phyloP scores from a whole-genome alignment of 345 rosid genomes.

The Viola odorata region DNA sequence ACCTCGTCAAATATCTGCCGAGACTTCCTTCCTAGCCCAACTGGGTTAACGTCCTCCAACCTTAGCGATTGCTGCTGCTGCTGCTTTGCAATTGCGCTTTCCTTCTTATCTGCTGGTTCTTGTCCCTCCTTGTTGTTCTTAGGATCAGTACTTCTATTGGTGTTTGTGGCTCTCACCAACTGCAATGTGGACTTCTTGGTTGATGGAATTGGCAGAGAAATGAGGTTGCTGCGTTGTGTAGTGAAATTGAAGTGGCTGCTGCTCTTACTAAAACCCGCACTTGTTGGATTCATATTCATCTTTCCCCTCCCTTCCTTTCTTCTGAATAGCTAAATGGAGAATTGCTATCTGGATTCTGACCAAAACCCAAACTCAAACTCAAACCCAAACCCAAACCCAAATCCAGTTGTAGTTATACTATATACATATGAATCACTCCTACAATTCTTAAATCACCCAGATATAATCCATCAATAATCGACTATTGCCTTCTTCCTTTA shows the following conservation, averaged over 20 bases:
- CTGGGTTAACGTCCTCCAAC: constrained; percentile 82
- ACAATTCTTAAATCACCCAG: too few relatives aligned
- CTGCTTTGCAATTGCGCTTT: constrained; percentile 26
- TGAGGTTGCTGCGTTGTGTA: background rate
- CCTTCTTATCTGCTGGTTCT: constrained; percentile 8
- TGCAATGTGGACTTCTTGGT: background rate
- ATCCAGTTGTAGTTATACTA: too few relatives aligned
- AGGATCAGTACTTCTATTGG: background rate
- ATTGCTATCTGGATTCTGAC: background rate
- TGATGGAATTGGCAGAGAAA: background rate
- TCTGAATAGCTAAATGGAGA: background rate
- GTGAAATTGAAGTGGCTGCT: constrained; percentile 5
- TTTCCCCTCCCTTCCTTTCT: too few relatives aligned
- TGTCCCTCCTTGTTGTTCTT: background rate
- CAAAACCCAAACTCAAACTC: too few relatives aligned
- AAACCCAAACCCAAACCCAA: too few relatives aligned
- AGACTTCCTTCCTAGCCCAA: constrained; percentile 78
- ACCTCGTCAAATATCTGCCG: constrained; percentile 88
- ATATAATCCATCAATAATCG: too few relatives aligned
- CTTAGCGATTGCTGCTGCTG: constrained; percentile 30
- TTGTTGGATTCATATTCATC: constrained; percentile 7
- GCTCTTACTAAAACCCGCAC: constrained; percentile 1
- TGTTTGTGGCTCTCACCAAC: background rate
- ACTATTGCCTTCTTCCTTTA: too few relatives aligned
- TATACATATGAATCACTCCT: too few relatives aligned